Conservation (phyloP, 225 moss, liverwort and hornwort species). For the Straminergon stramineum region DNA sequence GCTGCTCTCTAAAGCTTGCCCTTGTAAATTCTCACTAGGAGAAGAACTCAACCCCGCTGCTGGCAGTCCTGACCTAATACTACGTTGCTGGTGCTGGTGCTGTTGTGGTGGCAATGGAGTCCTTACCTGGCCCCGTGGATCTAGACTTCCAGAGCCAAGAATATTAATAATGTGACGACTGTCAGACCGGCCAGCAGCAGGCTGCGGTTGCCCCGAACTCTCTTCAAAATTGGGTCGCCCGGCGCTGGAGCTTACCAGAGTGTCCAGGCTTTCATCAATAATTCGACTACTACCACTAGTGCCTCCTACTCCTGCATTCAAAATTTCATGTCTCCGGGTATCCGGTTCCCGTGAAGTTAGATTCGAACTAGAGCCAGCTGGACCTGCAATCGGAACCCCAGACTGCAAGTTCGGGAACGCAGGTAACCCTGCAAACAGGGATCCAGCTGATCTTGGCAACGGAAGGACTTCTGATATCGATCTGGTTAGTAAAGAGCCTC, state of each 20-base stretch:
- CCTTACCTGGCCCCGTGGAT: not conserved
- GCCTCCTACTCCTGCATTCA: constrained; percentile 3
- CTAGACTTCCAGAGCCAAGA: constrained; percentile 9
- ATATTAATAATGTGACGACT: not conserved
- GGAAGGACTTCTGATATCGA: not conserved
- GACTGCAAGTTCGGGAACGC: constrained; percentile 8
- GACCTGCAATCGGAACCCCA: not conserved
- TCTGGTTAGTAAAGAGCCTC: not conserved
- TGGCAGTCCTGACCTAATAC: not conserved
- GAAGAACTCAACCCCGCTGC: not conserved
- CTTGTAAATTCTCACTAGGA: constrained; percentile 12
- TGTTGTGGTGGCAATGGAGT: not conserved
- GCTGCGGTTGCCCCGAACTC: not conserved
- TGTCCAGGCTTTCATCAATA: constrained; percentile 27
- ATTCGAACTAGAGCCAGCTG: not conserved
- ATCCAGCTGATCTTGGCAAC: not conserved
- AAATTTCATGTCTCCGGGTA: not conserved
- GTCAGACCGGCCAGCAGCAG: not conserved
- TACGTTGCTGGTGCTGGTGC: not conserved
- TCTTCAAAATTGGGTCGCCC: constrained; percentile 24
- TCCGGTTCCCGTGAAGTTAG: not conserved
- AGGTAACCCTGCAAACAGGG: constrained; percentile 12
- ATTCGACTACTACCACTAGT: constrained; percentile 5
- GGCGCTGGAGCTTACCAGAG: constrained; percentile 18
- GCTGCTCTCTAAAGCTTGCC: constrained; percentile 5